phyloP scores from a whole-genome alignment of 2,329 filamentous ascomycete genomes.

The Penicillium sp. region DNA sequence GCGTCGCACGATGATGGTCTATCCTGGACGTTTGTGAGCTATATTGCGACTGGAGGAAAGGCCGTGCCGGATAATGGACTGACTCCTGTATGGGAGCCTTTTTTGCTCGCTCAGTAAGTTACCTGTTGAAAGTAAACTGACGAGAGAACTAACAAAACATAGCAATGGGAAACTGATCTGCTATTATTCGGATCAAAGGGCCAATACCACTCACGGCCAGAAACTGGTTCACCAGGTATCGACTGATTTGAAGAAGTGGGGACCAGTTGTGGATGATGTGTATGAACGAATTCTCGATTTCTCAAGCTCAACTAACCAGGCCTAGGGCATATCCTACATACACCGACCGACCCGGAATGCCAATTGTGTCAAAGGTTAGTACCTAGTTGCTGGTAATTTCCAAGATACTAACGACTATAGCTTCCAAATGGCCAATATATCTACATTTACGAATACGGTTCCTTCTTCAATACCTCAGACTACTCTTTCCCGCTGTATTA shows the following conservation, averaged over 20 bases:
- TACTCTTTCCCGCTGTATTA: conserved; percentile 52
- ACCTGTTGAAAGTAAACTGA: too few relatives aligned
- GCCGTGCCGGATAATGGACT: conserved; percentile 60
- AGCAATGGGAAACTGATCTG: conserved; percentile 55
- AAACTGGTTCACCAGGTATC: conserved; percentile 63
- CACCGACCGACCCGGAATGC: conserved; percentile 64
- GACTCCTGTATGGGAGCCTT: conserved; percentile 70
- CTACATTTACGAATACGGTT: conserved; percentile 60
- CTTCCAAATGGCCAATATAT: conserved; percentile 60
- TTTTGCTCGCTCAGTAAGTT: conserved; percentile 51
- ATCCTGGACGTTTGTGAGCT: conserved; percentile 64
- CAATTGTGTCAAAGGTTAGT: conserved; percentile 49
- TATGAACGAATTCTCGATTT: conserved; percentile 8
- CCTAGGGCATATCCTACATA: conserved; percentile 51
- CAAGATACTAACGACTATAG: conserved; percentile 20
- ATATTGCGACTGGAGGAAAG: conserved; percentile 60
- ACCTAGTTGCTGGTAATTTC: neutral
- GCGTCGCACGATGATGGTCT: conserved; percentile 57
- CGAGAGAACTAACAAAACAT: conserved; percentile 1
- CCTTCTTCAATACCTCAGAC: conserved; percentile 27
- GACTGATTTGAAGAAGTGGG: conserved; percentile 58
- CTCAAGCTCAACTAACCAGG: neutral
- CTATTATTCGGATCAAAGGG: conserved; percentile 70
- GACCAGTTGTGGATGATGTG: conserved; percentile 58
- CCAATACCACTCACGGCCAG: conserved; percentile 58